These are phyloP conservation scores for Conringia planisiliqua DNA, from an alignment of 345 rosid genomes.

Conservation along the genomic window DNA sequence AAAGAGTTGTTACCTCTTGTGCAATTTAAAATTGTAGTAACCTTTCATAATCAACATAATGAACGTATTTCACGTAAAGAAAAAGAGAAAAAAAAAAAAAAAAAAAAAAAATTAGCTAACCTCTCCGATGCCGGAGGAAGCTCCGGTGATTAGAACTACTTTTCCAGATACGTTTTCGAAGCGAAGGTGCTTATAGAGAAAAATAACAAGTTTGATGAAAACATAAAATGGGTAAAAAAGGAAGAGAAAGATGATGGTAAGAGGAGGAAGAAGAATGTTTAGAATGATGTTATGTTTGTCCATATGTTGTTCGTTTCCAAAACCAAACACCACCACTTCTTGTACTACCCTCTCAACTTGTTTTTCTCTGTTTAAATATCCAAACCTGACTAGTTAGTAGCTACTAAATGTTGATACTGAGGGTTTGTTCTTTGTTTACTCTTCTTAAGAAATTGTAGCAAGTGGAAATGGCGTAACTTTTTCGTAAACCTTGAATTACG, in stretches of 20 bases:
- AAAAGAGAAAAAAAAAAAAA: not conserved
- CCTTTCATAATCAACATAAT: not conserved
- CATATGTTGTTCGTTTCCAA: constrained; percentile 12
- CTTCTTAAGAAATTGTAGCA: not conserved
- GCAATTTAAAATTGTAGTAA: not conserved
- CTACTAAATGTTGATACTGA: not conserved
- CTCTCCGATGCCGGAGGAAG: constrained; percentile 63
- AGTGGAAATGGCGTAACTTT: not conserved
- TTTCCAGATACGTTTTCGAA: constrained; percentile 42
- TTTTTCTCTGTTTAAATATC: not conserved
- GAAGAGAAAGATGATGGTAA: constrained; percentile 11
- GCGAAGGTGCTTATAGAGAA: constrained; percentile 1
- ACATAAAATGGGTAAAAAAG: constrained; percentile 28
- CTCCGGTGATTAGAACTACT: constrained; percentile 52
- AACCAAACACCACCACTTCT: not conserved
- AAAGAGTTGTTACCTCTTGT: not conserved
- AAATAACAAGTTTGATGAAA: not conserved
- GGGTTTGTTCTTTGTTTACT: no score
- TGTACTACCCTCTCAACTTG: not conserved
- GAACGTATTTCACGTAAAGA: not conserved
- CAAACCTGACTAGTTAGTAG: not conserved
- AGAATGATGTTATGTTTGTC: constrained; percentile 24
- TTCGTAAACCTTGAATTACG: not conserved
- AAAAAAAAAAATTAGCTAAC: not conserved
- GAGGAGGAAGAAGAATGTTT: constrained; percentile 30